Evolutionary conservation across 305 asterid species (phyloP), one percentile per base, ranked within the genome.

Genomic region (Fraxinus sp.): DNA sequence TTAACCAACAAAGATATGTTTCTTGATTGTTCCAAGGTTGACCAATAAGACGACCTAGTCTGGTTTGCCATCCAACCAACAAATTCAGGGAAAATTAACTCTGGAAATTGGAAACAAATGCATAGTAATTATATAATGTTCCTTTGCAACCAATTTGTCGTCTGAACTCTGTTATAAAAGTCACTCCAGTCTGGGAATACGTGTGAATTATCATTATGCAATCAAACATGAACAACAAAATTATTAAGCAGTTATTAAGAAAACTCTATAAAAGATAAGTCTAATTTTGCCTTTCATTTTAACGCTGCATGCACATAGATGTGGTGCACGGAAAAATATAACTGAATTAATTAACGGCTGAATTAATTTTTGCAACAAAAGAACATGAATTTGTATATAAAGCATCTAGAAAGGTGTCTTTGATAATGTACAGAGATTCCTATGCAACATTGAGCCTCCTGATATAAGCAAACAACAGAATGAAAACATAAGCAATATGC

Each of bases 21-120:
- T 76, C 81, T 64, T 75, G 75, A 44, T 41, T 28, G 22, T 79
- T 72, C 59, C 18, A 71, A 77, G 30, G 81, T 80, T 57, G 84
- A 78, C 80, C 55, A 20, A 26, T 35, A 28, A n/a, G 30, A 62
- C 35, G 78, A 64, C 68, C 14, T 18, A 10, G 35, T 59, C 55
- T 20, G 14, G 36, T 78, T 30, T 28, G 74, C 24, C 66, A 66
- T 72, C 59, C 46, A 16, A 30, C 22, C 22, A 77, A 71, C 41
- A 35, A 66, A 76, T 41, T 79, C 49, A 37, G 37, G 81, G 59
- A 71, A 46, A 62, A 74, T 22, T 37, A 5, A 66, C n/a, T 26
- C 5, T 20, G 41, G 33, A 46, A 64, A 52, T 20, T 74, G 28
- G 81, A 79, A 4, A 59, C 59, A 52, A 13, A 10, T 13, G 73